phyloP scores from a whole-genome alignment of 208 protist species.

The Trichomonas tenax region DNA sequence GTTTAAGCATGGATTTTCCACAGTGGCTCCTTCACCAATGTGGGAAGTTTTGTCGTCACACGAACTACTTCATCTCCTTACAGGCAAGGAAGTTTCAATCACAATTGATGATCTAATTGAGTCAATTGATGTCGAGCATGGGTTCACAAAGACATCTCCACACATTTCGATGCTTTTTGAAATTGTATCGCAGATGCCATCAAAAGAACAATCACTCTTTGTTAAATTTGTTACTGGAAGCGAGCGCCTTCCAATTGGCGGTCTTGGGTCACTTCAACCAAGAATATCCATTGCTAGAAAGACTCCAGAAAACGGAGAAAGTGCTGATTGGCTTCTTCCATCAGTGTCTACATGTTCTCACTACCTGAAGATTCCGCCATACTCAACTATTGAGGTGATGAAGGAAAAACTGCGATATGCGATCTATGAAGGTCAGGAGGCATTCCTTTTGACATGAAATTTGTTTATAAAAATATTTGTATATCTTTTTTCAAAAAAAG shows the following conservation, averaged over 20 bases:
- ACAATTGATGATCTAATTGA: background rate
- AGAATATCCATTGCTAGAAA: slow-evolving; percentile 43
- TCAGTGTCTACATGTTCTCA: background rate
- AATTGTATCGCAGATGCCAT: background rate
- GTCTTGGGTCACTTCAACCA: slow-evolving; percentile 34
- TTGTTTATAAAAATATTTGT: background rate
- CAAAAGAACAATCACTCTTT: background rate
- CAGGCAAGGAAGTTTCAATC: background rate
- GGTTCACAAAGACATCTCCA: background rate
- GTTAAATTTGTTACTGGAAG: slow-evolving; percentile 47
- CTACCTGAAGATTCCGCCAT: background rate
- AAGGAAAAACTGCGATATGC: background rate
- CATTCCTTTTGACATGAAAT: background rate
- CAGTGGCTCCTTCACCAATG: background rate
- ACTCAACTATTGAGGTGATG: background rate
- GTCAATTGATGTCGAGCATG: background rate
- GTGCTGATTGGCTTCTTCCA: slow-evolving; percentile 33
- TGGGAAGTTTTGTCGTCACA: background rate
- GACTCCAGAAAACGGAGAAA: slow-evolving; percentile 25
- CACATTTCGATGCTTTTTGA: background rate
- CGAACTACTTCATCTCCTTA: background rate
- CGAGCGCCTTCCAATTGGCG: slow-evolving; percentile 47
- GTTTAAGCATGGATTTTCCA: background rate
- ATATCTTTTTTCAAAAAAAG: background rate
- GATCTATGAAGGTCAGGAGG: background rate